Base-by-base conservation (phyloP, 805 yeast genomes). In the Pichia nanzhaoensis region DNA sequence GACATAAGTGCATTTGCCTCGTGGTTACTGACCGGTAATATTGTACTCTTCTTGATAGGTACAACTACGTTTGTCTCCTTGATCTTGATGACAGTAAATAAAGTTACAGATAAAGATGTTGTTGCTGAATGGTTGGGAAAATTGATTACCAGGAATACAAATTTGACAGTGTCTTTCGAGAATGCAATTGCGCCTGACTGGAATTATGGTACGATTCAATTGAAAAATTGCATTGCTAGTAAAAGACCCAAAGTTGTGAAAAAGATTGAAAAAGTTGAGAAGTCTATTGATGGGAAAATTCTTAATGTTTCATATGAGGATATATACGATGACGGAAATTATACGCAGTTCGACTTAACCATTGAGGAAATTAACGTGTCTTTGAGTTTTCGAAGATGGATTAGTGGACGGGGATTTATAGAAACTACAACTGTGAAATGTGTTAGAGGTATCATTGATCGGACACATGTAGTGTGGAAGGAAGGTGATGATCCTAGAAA, bases 131-230 rank as follows among this genome's bases (percentile, higher is more conserved):
- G 75, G 53, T 70, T 90, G 27, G 98, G 98, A 9, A 85, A 85
- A 56, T 66, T 85, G 47, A 75, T 93, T 45, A 90, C 98, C 5
- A 76, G 76, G 49, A 93, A 89, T 57, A 80, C 95, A 2, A 84
- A 87, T 9, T 65, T 90, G 50, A 78, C 83, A 0, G 96, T 93
- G 8, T 80, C 86, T 0, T 93, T 93, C 57, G 98, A 91, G 60
- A 82, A 79, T 60, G 99, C 98, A 1, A 85, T 91, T 46, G 95
- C 89, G 5, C 97, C 97, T 0, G 88, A 86, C 45, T 90, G 96
- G 96, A 73, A 81, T 34, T 87, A 84, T 51, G 95, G 96, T 2
- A 84, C 79, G 50, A 86, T 93, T 44, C 77, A 82, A 37, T 84
- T 93, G 63, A 77, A 81, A 48, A 86, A 88, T 55, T 95, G 95